Percentiles rank a stretch among this genome's conserved stretches.
These are phyloP conservation scores for Geranium brycei DNA, from an alignment of 345 rosid genomes.

Conservation along the genomic window DNA sequence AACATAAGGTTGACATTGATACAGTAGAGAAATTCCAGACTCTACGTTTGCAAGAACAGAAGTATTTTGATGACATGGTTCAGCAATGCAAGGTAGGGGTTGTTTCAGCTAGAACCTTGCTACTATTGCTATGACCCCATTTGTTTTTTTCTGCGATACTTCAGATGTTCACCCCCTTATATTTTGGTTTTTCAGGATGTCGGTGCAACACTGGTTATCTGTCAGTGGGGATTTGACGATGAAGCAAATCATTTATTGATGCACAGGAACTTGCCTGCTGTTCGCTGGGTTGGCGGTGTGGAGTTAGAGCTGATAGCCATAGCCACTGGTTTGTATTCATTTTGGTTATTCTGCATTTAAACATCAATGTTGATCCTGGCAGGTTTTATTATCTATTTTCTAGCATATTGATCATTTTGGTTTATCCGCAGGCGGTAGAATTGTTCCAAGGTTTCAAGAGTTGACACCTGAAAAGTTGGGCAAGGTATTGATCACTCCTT, in stretches of 20 bases:
- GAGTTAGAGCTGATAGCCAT: slow-evolving; percentile 96
- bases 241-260: slow-evolving; percentile 93
- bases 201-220: slow-evolving; percentile 92
- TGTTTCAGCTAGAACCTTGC: background rate
- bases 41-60: slow-evolving; percentile 75
- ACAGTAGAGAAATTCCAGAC: slow-evolving; percentile 90
- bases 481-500: slow-evolving; percentile 33
- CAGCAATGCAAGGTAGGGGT: slow-evolving; percentile 73
- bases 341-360: background rate
- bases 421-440: slow-evolving; percentile 64
- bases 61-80: slow-evolving; percentile 95
- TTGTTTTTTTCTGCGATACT: background rate
- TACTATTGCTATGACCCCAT: background rate
- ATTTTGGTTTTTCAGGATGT: slow-evolving; percentile 48
- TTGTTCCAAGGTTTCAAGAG: slow-evolving; percentile 97
- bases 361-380: background rate
- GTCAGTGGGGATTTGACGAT: slow-evolving; percentile 99
- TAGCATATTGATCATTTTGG: slow-evolving; percentile 7
- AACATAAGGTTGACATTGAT: slow-evolving; percentile 98
- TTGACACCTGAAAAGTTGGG: slow-evolving; percentile 89
- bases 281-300: slow-evolving; percentile 99
- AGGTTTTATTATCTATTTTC: no score
- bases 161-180: background rate
- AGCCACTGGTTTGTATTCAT: slow-evolving; percentile 56
- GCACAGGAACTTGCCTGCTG: slow-evolving; percentile 96